These are phyloP conservation scores for Gossypium schwendimanii DNA, from an alignment of 441 rosid genomes.

Conservation along the genomic window DNA sequence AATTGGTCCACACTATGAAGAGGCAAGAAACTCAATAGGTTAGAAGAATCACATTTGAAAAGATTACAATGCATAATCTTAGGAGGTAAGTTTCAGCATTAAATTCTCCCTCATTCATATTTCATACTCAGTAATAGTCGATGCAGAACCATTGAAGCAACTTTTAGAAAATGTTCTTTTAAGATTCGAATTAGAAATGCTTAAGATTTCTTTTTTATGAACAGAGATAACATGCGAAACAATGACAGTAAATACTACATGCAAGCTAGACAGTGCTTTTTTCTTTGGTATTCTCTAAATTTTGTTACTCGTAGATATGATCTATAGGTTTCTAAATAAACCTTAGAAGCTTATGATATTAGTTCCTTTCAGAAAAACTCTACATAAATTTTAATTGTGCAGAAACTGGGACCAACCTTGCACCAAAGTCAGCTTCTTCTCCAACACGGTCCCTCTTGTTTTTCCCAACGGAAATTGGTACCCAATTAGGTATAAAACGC, in stretches of 20 bases:
- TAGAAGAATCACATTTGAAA: slow-evolving; percentile 11
- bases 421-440: slow-evolving; percentile 70
- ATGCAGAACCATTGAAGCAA: background rate
- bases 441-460: slow-evolving; percentile 27
- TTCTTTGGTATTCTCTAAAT: background rate
- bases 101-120: background rate
- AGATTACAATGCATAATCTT: background rate
- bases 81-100: background rate
- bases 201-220: background rate
- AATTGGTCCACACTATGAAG: slow-evolving; percentile 83
- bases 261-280: background rate
- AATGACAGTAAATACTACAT: background rate
- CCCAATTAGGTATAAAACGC: slow-evolving; percentile 81
- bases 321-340: background rate
- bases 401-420: slow-evolving; percentile 50
- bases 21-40: slow-evolving; percentile 16
- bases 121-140: background rate
- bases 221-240: background rate
- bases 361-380: background rate
- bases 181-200: background rate
- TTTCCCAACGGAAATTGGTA: slow-evolving; percentile 44
- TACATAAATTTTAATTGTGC: background rate
- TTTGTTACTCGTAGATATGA: background rate
- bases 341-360: background rate
- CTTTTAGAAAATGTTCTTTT: background rate